A percentile compares a stretch with the other conserved stretches of the same genome.
These are phyloP conservation scores for Petunia axillaris DNA, from an alignment of 257 asterid genomes.

Conservation along the genomic window DNA sequence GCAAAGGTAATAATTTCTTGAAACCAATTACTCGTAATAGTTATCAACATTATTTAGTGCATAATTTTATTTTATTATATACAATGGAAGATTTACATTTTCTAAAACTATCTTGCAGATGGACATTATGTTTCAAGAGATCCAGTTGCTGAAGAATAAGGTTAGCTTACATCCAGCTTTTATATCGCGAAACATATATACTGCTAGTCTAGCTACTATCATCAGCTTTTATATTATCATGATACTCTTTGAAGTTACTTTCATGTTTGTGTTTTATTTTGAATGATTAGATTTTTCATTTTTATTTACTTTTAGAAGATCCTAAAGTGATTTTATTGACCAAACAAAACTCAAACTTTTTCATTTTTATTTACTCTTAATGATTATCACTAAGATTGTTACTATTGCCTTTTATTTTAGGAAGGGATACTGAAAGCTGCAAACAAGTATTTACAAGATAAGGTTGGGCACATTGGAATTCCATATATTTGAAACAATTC, in stretches of 20 bases:
- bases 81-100: not conserved
- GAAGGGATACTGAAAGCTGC: constrained; percentile 87
- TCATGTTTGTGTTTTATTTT: not conserved
- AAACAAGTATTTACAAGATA: constrained; percentile 74
- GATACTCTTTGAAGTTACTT: not conserved
- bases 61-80: not conserved
- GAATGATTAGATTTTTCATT: not conserved
- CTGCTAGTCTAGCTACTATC: no score
- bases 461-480: constrained; percentile 39
- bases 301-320: not conserved
- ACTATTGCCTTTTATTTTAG: constrained; percentile 34
- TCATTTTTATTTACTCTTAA: not conserved
- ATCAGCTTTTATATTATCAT: not conserved
- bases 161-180: constrained; percentile 37
- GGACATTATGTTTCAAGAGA: constrained; percentile 89
- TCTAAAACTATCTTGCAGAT: constrained; percentile 44
- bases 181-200: not conserved
- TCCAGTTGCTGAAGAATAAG: constrained; percentile 78
- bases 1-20: constrained; percentile 59
- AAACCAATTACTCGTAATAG: not conserved
- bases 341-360: not conserved
- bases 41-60: not conserved
- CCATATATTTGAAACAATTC: not conserved
- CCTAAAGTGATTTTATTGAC: not conserved
- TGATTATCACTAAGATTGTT: not conserved